Conservation (phyloP, 345 rosid species). For the Tarenaya hassleriana region DNA sequence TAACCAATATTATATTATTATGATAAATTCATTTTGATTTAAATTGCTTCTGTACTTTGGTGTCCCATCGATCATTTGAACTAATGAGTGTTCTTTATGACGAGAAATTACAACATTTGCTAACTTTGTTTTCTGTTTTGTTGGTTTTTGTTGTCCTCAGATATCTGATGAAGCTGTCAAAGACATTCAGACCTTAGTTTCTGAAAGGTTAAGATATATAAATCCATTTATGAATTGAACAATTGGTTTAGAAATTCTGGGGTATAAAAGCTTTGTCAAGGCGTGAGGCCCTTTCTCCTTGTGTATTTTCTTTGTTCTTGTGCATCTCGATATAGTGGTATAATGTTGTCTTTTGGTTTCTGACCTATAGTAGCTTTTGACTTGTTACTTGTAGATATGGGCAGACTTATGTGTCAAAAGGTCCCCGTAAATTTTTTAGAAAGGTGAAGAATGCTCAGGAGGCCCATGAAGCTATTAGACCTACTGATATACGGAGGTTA, state of each 20-base stretch:
- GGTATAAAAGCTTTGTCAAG: neutral
- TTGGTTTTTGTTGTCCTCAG: constrained; percentile 35
- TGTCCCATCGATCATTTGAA: constrained; percentile 12
- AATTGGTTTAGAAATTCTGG: too few relatives aligned
- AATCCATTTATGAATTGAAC: constrained; percentile 9
- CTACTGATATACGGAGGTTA: constrained; percentile 67
- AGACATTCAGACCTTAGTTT: constrained; percentile 58
- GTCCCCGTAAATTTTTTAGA: constrained; percentile 73
- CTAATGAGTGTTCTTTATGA: neutral
- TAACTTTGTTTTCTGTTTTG: constrained; percentile 13
- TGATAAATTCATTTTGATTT: constrained; percentile 16
- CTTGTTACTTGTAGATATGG: constrained; percentile 61
- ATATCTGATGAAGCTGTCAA: constrained; percentile 84
- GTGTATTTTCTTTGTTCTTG: neutral
- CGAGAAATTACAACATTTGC: neutral
- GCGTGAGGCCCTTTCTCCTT: neutral
- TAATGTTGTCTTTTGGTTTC: neutral
- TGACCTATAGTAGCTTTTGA: constrained; percentile 2
- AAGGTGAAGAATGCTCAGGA: constrained; percentile 98
- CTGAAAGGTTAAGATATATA: constrained; percentile 53
- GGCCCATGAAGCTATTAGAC: constrained; percentile 99
- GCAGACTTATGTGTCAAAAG: constrained; percentile 42
- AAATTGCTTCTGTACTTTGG: constrained; percentile 5
- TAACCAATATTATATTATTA: neutral
- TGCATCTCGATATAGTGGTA: neutral